These are phyloP conservation scores for Lodderomyces jiufengensis DNA, from an alignment of 1,139 yeast species.

Conservation along the genomic window DNA sequence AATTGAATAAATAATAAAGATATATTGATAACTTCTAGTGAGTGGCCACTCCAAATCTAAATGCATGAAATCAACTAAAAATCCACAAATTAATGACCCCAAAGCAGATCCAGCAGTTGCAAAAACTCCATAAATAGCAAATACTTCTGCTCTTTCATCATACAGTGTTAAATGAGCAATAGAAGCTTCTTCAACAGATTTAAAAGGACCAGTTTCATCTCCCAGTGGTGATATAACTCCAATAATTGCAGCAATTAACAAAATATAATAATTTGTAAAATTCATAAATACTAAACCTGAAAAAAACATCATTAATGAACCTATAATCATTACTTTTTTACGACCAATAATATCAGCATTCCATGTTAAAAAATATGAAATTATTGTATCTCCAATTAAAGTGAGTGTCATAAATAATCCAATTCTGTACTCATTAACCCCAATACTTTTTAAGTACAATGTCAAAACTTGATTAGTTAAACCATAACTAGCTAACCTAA, in stretches of 20 bases:
- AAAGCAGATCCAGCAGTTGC: constrained; percentile 74
- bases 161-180: constrained; percentile 76
- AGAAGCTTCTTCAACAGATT: constrained; percentile 82
- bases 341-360: constrained; percentile 77
- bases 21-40: constrained; percentile 49
- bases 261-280: constrained; percentile 44
- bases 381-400: constrained; percentile 69
- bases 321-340: constrained; percentile 58
- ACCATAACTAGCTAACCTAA: constrained; percentile 77
- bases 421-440: constrained; percentile 53
- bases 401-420: constrained; percentile 86
- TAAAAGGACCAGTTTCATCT: constrained; percentile 91
- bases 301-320: constrained; percentile 65
- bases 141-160: constrained; percentile 66
- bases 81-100: constrained; percentile 69
- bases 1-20: constrained; percentile 56
- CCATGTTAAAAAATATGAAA: constrained; percentile 74
- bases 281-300: constrained; percentile 66
- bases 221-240: constrained; percentile 86
- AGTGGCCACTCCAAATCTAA: constrained; percentile 27
- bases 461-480: constrained; percentile 78
- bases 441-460: constrained; percentile 56
- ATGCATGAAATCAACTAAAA: constrained; percentile 45
- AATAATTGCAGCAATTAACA: constrained; percentile 55
- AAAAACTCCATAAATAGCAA: constrained; percentile 65